Evolutionary conservation across 177 flowering plant species (phyloP).

Genomic region (Tripterygium wilfordii): DNA sequence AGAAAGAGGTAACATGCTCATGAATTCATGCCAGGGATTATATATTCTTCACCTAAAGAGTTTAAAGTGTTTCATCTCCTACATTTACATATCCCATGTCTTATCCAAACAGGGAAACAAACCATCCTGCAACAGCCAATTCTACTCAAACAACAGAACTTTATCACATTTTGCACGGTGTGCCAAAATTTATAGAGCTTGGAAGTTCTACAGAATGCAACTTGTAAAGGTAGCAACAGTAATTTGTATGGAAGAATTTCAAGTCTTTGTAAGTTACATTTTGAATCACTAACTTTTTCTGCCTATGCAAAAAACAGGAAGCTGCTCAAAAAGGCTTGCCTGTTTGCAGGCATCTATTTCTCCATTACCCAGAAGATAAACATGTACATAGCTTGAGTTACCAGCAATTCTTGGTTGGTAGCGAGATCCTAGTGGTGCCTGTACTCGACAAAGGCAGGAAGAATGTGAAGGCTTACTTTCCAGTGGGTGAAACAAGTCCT

Average conservation of each 20-base stretch:
- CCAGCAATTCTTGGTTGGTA: slow-evolving; percentile 75
- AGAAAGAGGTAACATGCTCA: too few species aligned
- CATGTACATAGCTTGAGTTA: slow-evolving; percentile 50
- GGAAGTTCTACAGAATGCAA: slow-evolving; percentile 80
- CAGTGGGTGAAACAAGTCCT: slow-evolving; percentile 38
- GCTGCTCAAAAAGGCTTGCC: slow-evolving; percentile 70
- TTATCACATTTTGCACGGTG: slow-evolving; percentile 71
- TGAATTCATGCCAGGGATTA: too few species aligned
- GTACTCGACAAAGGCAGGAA: slow-evolving; percentile 68
- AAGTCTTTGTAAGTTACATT: too few species aligned
- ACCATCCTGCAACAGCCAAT: slow-evolving; percentile 69
- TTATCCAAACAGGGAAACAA: slow-evolving; percentile 61
- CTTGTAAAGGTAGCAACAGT: slow-evolving; percentile 53
- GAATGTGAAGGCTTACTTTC: slow-evolving; percentile 65
- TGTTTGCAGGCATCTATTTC: slow-evolving; percentile 71
- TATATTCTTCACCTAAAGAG: too few species aligned
- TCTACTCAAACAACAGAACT: slow-evolving; percentile 65
- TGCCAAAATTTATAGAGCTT: slow-evolving; percentile 72
- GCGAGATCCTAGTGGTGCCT: slow-evolving; percentile 76
- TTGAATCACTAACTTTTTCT: neutral
- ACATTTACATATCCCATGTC: neutral
- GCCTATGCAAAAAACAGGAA: slow-evolving; percentile 35
- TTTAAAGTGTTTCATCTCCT: too few species aligned
- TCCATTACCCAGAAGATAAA: slow-evolving; percentile 70
- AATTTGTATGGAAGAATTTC: neutral